Base-by-base conservation (phyloP, 2,329 filamentous ascomycete species). In the Botrytis fabae region DNA sequence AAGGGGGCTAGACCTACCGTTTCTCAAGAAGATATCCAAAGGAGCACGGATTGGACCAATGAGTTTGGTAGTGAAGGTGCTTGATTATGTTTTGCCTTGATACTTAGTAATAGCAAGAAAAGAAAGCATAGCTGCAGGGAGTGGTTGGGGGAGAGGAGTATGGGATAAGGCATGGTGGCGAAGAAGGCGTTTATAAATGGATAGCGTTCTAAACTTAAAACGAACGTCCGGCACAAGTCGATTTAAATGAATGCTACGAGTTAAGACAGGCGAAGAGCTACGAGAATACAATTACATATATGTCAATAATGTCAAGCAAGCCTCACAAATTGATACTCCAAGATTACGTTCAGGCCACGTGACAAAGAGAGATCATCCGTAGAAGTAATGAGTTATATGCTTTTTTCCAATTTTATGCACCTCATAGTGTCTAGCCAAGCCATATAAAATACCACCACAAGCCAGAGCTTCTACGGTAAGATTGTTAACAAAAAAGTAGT, bases 1-100 rank as follows among this genome's bases (percentile, higher is more conserved):
- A 95, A 94, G 80, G 90, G 91, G 64, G 93, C 93, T 69, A 86
- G 96, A 80, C 96, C 96, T 35, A 98, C 96, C 0, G 96, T 99
- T 70, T 96, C 94, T 70, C 87, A 89, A 69, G 94, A 94, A 69
- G 97, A 99, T 81, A 87, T 99, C 63, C 87, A 90, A 77, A 88
- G 89, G 79, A 98, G 95, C 82, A 87, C 92, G 64, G 94, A 98
- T 62, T 99, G 96, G 96, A 99, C 96, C 16, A 89, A 92, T 79
- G 95, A 98, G 84, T 98, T 98, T 83, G 95, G 95, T 73, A 97
- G 94, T 81, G 95, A 98, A 82, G 95, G 95, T 44, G 78, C 78
- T 63, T 81, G 74, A 80, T 35, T 42, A 25, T 38, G 25, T 60
- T 12, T 38, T 38, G 22, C 10, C 9, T 61, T 61, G 68, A 60